Evolutionary conservation across 2,329 filamentous ascomycete species (phyloP).

Genomic region (Colletotrichum orchidophilum): DNA sequence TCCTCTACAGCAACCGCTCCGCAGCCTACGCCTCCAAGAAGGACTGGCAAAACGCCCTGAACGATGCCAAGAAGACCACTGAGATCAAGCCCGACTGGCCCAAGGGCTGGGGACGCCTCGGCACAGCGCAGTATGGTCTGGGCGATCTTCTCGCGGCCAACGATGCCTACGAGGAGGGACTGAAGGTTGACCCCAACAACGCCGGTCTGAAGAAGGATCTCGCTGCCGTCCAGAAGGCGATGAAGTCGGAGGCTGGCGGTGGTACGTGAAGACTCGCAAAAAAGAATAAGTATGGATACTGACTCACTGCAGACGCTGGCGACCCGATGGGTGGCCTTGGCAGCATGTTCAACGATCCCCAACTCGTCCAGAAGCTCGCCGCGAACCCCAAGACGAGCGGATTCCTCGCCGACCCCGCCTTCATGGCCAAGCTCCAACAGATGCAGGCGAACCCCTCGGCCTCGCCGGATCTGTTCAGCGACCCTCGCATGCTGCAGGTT

Average conservation of each 20-base stretch:
- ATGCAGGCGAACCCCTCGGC: constrained; percentile 83
- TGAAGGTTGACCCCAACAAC: constrained; percentile 92
- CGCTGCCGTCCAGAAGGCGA: constrained; percentile 85
- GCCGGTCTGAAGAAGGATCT: constrained; percentile 92
- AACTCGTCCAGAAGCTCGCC: constrained; percentile 89
- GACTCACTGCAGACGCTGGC: constrained; percentile 47
- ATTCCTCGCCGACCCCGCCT: constrained; percentile 82
- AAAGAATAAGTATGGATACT: not conserved
- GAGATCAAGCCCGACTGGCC: constrained; percentile 98
- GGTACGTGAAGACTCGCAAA: not conserved
- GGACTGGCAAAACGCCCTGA: constrained; percentile 84
- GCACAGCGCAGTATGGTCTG: constrained; percentile 86
- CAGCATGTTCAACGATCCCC: constrained; percentile 93
- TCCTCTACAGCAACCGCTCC: constrained; percentile 97
- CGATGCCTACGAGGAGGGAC: constrained; percentile 92
- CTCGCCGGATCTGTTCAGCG: constrained; percentile 82
- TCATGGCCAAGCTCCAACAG: constrained; percentile 89
- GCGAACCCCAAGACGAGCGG: constrained; percentile 91
- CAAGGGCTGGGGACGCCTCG: constrained; percentile 95
- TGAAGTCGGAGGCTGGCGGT: constrained; percentile 74
- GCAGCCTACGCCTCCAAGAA: constrained; percentile 88
- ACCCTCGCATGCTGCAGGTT: constrained; percentile 92
- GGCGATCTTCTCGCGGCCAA: constrained; percentile 86
- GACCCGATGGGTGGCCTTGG: constrained; percentile 83
- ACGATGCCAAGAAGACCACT: constrained; percentile 92